phyloP scores from a whole-genome alignment of 2,329 filamentous ascomycete genomes.

The Amauroascus niger region DNA sequence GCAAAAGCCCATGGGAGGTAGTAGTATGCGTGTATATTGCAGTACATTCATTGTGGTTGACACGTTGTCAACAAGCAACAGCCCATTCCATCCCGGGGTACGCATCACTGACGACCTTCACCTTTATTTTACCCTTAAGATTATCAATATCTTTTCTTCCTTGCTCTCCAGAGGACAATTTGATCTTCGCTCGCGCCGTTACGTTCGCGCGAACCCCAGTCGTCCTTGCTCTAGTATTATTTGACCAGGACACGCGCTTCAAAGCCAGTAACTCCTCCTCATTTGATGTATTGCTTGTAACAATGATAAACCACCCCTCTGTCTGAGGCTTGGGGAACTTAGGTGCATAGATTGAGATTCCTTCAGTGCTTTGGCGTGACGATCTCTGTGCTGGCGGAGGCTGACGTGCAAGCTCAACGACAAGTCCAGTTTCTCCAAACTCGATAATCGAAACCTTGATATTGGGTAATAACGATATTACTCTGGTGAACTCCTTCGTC shows the following conservation, averaged over 20 bases:
- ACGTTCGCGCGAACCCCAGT: slow-evolving; percentile 13
- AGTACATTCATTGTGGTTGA: too few relatives aligned
- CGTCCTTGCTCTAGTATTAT: slow-evolving; percentile 20
- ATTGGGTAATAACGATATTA: slow-evolving; percentile 58
- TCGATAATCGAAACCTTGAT: slow-evolving; percentile 53
- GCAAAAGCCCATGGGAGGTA: neutral
- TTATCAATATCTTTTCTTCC: neutral
- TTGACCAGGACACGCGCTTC: slow-evolving; percentile 71
- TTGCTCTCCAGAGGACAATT: slow-evolving; percentile 11
- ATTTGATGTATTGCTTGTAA: slow-evolving; percentile 43
- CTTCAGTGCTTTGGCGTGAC: slow-evolving; percentile 48
- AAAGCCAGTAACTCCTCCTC: slow-evolving; percentile 73
- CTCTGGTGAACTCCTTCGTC: slow-evolving; percentile 42
- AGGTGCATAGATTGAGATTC: slow-evolving; percentile 67
- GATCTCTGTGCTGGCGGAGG: slow-evolving; percentile 1
- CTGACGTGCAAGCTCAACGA: slow-evolving; percentile 20
- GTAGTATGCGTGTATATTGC: too few relatives aligned
- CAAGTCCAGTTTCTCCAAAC: slow-evolving; percentile 54
- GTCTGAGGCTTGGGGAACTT: slow-evolving; percentile 88
- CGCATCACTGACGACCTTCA: slow-evolving; percentile 73
- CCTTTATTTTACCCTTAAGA: slow-evolving; percentile 36
- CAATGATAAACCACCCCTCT: slow-evolving; percentile 82
- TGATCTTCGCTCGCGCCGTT: slow-evolving; percentile 15
- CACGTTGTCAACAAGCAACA: slow-evolving; percentile 25
- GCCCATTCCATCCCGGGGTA: slow-evolving; percentile 68